Conservation (phyloP, 2,329 filamentous ascomycete genomes). For the Alternaria dauci region DNA sequence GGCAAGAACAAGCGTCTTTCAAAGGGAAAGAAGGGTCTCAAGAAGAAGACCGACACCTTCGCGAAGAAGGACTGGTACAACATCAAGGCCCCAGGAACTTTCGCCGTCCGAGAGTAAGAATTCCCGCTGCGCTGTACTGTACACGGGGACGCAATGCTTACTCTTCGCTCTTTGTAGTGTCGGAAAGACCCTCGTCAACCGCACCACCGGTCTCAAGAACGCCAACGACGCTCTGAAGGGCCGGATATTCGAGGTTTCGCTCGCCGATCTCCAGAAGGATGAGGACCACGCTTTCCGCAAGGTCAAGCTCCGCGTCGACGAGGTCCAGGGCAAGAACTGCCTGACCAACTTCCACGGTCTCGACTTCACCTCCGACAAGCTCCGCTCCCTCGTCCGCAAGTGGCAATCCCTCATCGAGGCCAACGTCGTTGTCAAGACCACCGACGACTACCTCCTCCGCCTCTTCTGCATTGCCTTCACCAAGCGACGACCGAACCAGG, state of each 20-base stretch:
- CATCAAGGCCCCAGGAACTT: constrained; percentile 97
- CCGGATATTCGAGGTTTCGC: constrained; percentile 97
- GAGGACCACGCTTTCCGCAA: constrained; percentile 99
- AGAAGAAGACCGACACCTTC: constrained; percentile 99
- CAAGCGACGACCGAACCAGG: constrained; percentile 98
- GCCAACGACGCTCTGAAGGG: constrained; percentile 99
- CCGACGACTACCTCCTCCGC: constrained; percentile 98
- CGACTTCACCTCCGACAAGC: constrained; percentile 99
- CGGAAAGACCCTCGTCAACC: constrained; percentile 99
- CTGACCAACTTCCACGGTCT: constrained; percentile 99
- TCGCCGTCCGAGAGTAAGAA: constrained; percentile 94
- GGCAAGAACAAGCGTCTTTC: constrained; percentile 99
- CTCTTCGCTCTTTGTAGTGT: constrained; percentile 69
- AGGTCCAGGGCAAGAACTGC: constrained; percentile 99
- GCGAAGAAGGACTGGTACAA: constrained; percentile 99
- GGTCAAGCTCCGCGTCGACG: constrained; percentile 97
- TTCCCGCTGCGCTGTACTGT: constrained; percentile 32
- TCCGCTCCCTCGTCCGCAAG: constrained; percentile 98
- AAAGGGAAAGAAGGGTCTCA: constrained; percentile 99
- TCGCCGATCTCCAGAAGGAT: constrained; percentile 99
- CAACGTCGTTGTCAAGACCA: constrained; percentile 99
- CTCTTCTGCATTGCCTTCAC: constrained; percentile 99
- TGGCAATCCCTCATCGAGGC: constrained; percentile 99
- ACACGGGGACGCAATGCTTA: constrained; percentile 39
- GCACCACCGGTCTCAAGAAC: constrained; percentile 99